These are phyloP conservation scores for Phylloporus scabripes DNA, from an alignment of 768 basidiomycete species.

Conservation along the genomic window DNA sequence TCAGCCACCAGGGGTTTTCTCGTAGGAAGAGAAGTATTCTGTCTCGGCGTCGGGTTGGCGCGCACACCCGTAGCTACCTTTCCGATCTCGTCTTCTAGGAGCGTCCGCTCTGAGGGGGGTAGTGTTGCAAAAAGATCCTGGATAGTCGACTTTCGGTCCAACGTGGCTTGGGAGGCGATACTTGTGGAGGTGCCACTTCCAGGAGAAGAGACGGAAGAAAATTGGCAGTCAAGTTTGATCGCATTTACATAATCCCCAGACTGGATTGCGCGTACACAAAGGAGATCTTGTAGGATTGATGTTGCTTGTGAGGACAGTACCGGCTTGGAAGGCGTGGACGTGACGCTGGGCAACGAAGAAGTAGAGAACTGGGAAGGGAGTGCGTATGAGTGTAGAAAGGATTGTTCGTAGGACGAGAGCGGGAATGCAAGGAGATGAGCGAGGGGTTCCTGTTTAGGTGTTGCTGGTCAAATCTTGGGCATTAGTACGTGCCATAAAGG, in stretches of 20 bases:
- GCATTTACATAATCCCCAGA: conserved; percentile 66
- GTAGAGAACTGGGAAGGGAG: conserved; percentile 38
- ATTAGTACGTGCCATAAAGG: not conserved
- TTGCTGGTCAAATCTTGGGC: conserved; percentile 36
- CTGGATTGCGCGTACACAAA: conserved; percentile 73
- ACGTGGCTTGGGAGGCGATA: conserved; percentile 24
- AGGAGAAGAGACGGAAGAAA: conserved; percentile 38
- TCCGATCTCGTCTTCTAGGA: conserved; percentile 58
- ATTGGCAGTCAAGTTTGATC: conserved; percentile 66
- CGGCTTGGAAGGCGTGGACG: not conserved
- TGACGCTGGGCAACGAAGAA: conserved; percentile 13
- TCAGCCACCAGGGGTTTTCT: conserved; percentile 26
- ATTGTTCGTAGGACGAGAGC: conserved; percentile 59
- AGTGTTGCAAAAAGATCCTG: conserved; percentile 62
- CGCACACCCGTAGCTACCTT: conserved; percentile 24
- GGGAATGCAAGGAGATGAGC: conserved; percentile 61
- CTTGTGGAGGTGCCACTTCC: conserved; percentile 4
- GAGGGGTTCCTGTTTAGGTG: conserved; percentile 52
- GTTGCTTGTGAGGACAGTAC: conserved; percentile 43
- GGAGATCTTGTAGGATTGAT: conserved; percentile 66
- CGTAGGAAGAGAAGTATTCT: conserved; percentile 7
- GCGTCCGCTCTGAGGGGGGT: conserved; percentile 54
- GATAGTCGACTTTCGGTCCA: conserved; percentile 62
- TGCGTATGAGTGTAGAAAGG: conserved; percentile 51
- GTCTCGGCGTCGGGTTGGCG: conserved; percentile 7